Percentiles rank a stretch among this genome's conserved stretches.
Evolutionary conservation across 805 yeast genomes (phyloP).

Genomic region (Sugiyamaella americana): DNA sequence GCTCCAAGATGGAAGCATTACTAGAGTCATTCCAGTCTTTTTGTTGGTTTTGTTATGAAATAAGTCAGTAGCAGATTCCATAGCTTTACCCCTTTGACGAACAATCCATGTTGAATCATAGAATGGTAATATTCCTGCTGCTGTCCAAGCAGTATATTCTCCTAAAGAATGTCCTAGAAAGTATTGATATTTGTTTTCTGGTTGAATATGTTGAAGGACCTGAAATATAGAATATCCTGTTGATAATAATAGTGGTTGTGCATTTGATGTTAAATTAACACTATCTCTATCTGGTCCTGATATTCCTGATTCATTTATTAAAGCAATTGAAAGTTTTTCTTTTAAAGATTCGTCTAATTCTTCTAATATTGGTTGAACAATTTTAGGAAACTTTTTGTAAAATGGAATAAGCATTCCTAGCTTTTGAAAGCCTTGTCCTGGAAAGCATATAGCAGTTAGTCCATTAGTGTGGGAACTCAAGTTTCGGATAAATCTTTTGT

Average conservation of each 20-base stretch:
- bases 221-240: constrained; percentile 34
- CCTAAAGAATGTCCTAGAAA: constrained; percentile 48
- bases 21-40: constrained; percentile 13
- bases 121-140: constrained; percentile 35
- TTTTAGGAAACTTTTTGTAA: constrained; percentile 19
- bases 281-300: constrained; percentile 4
- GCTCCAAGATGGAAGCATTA: constrained; percentile 7
- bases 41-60: constrained; percentile 1
- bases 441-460: constrained; percentile 12
- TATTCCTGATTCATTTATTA: constrained; percentile 14
- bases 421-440: constrained; percentile 33
- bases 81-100: constrained; percentile 39
- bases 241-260: constrained; percentile 50
- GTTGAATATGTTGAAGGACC: constrained; percentile 21
- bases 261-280: constrained; percentile 38
- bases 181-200: constrained; percentile 16
- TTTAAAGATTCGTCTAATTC: constrained; percentile 26
- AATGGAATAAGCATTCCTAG: constrained; percentile 27
- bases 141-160: constrained; percentile 41
- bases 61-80: constrained; percentile 34
- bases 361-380: constrained; percentile 26
- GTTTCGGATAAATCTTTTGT: too few relatives aligned
- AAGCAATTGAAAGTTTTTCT: constrained; percentile 15
- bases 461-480: not conserved
- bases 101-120: constrained; percentile 39